Conservation (phyloP, 1,284 basidiomycete species). For the Microbotryum intermedium region DNA sequence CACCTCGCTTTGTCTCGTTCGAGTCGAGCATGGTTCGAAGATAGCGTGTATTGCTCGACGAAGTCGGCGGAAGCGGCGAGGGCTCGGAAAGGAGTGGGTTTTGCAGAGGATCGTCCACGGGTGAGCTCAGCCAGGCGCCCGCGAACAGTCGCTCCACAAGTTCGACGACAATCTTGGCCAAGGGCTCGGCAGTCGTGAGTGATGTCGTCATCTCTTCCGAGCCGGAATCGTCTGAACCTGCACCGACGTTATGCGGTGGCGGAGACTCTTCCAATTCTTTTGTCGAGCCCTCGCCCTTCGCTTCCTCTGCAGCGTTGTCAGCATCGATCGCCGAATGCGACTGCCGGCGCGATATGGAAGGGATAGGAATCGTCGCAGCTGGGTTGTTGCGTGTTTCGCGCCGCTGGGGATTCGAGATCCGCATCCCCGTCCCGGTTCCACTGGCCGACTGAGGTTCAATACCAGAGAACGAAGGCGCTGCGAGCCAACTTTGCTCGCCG, state of each 20-base stretch:
- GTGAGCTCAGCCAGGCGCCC: neutral
- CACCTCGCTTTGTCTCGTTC: constrained; percentile 2
- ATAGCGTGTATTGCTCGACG: constrained; percentile 22
- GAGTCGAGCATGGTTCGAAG: constrained; percentile 16
- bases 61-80: constrained; percentile 11
- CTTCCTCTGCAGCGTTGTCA: too few relatives aligned
- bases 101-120: neutral
- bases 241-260: neutral
- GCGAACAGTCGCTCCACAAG: constrained; percentile 23
- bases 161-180: constrained; percentile 15
- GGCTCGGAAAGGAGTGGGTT: constrained; percentile 16
- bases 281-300: neutral
- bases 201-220: neutral
- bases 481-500: constrained; percentile 20
- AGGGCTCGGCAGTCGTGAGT: constrained; percentile 7
- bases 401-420: constrained; percentile 10
- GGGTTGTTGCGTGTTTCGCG: constrained; percentile 3
- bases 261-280: neutral
- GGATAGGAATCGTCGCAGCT: neutral
- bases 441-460: constrained; percentile 13
- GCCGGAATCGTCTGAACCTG: neutral
- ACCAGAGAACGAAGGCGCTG: constrained; percentile 19
- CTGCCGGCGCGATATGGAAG: neutral
- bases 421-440: constrained; percentile 24
- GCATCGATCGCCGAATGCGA: neutral